phyloP scores from a whole-genome alignment of 306 rosid species.

The Purshia tridentata region DNA sequence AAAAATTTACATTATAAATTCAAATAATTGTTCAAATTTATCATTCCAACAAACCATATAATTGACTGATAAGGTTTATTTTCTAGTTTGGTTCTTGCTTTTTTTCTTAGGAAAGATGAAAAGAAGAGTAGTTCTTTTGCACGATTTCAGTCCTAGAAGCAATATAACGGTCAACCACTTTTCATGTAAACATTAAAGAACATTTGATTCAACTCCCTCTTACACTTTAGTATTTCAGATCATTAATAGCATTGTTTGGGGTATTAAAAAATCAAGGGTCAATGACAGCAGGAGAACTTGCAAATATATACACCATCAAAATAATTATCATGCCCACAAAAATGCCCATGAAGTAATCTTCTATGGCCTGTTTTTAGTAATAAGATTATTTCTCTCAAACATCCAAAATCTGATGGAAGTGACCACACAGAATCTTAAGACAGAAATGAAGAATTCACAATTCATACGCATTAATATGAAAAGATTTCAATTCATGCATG shows the following conservation, averaged over 20 bases:
- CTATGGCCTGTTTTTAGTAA: not conserved
- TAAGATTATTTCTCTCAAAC: not conserved
- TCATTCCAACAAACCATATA: not conserved
- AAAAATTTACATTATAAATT: too few relatives aligned
- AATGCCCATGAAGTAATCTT: not conserved
- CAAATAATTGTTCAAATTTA: too few relatives aligned
- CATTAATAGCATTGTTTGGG: not conserved
- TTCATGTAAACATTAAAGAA: not conserved
- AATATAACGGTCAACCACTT: not conserved
- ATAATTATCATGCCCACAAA: not conserved
- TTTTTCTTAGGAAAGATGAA: not conserved
- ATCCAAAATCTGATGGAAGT: not conserved
- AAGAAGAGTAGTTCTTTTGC: not conserved
- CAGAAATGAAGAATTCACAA: not conserved
- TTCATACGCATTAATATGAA: not conserved
- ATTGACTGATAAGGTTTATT: not conserved
- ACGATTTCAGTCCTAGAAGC: not conserved
- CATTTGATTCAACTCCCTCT: not conserved
- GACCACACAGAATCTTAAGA: not conserved
- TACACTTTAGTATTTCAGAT: not conserved
- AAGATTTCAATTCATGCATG: not conserved
- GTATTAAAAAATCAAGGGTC: not conserved
- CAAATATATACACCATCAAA: not conserved
- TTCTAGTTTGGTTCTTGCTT: not conserved
- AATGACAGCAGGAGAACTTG: not conserved